phyloP scores from a whole-genome alignment of 805 yeast genomes.

The Yamadazyma endophytica region DNA sequence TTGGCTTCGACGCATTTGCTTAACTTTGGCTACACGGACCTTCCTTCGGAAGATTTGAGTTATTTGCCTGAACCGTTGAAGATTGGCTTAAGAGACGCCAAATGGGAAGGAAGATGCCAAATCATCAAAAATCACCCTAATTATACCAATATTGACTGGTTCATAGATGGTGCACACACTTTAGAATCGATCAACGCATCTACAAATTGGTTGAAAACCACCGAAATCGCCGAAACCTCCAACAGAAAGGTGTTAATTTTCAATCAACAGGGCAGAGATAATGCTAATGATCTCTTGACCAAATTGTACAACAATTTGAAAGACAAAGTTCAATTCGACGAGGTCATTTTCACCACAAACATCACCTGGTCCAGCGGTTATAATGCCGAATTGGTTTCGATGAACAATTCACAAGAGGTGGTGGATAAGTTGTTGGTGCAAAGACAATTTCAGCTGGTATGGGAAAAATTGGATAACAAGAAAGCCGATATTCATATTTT shows the following conservation, averaged over 20 bases:
- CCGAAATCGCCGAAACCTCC: conserved; percentile 5
- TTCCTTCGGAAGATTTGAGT: conserved; percentile 16
- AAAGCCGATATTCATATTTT: conserved; percentile 48
- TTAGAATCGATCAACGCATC: conserved; percentile 82
- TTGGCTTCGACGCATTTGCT: conserved; percentile 60
- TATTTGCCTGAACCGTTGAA: conserved; percentile 47
- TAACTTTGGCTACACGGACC: conserved; percentile 38
- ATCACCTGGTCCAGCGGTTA: conserved; percentile 90
- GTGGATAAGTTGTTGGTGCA: conserved; percentile 83
- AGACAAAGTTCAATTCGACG: conserved; percentile 53
- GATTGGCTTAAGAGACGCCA: conserved; percentile 59
- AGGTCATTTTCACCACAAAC: conserved; percentile 84
- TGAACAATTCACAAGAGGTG: conserved; percentile 74
- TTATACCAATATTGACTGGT: conserved; percentile 59
- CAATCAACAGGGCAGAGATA: conserved; percentile 92
- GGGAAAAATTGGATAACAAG: conserved; percentile 45
- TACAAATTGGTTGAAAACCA: conserved; percentile 63
- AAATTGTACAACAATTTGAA: conserved; percentile 42
- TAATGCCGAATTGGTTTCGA: conserved; percentile 76
- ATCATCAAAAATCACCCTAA: conserved; percentile 44
- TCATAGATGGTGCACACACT: conserved; percentile 94
- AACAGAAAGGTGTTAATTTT: conserved; percentile 56
- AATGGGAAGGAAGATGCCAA: conserved; percentile 98
- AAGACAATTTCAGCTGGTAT: conserved; percentile 62
- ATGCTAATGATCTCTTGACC: conserved; percentile 57